Base-by-base conservation (phyloP, 345 rosid species). In the Pseudoturritis turrita region DNA sequence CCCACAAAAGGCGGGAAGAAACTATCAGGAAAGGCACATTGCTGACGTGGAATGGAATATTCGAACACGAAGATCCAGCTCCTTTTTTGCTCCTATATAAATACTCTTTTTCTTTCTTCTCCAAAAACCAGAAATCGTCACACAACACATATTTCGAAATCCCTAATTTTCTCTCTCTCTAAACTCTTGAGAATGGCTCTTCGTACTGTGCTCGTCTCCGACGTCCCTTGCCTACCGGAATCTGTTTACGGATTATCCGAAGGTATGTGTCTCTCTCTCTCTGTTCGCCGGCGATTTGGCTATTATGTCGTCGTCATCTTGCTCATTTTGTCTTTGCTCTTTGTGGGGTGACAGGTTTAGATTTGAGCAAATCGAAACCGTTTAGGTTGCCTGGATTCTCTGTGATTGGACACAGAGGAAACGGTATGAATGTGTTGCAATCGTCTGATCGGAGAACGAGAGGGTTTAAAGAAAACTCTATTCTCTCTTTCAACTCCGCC, bases 371-470 rank as follows among this genome's bases (percentile, higher is more conserved):
- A 84, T 18, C 78, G 39, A 67, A 59, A 46, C 13, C 86, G 73
- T 80, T 62, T 62, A 80, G 59, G 79, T 50, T 79, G 14, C 87
- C 95, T 0, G 84, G 87, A 78, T 95, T 95, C 37, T 22, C 87
- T 68, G 93, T 95, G 52, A 62, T 87, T 18, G 99, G 99, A 2
- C 99, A 95, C 22, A 80, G 99, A 73, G 99, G 99, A n/a, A 80
- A 79, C 39, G 99, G 99, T 0, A 95, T 91, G 99, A 95, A 95
- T 75, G 41, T 23, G 41, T 57, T 89, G 71, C 87, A 85, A 26
- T 81, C 96, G 0, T 31, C 76, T 26, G 97, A 96, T 74, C 58
- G 33, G 62, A 92, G 97, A 74, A 82, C 83, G 84, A 83, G 57
- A 78, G 87, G 81, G 19, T 67, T 86, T 70, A 92, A 88, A 43